Evolutionary conservation across 768 basidiomycete species (phyloP).

Genomic region (Agaricus blazei): DNA sequence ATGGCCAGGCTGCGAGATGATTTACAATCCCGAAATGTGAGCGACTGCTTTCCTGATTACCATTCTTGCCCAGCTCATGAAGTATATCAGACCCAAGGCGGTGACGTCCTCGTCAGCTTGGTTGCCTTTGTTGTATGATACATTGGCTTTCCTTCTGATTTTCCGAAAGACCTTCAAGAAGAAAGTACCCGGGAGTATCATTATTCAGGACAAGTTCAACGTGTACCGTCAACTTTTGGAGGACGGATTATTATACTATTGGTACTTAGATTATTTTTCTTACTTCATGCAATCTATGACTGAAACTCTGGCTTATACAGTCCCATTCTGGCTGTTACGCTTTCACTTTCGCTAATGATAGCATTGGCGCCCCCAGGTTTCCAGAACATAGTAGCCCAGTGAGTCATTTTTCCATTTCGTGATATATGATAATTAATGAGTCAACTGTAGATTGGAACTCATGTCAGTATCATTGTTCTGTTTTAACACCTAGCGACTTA

Average conservation of each 20-base stretch:
- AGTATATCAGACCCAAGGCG: constrained; percentile 21
- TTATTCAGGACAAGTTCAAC: constrained; percentile 23
- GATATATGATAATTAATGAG: not conserved
- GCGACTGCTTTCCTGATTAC: not conserved
- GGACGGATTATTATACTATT: constrained; percentile 44
- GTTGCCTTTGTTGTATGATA: constrained; percentile 47
- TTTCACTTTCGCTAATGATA: constrained; percentile 43
- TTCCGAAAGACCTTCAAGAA: constrained; percentile 18
- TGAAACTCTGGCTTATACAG: constrained; percentile 17
- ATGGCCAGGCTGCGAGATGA: constrained; percentile 33
- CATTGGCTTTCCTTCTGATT: constrained; percentile 33
- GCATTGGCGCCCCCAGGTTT: constrained; percentile 35
- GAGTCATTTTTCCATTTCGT: constrained; percentile 14
- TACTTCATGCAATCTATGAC: not conserved
- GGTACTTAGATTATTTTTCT: constrained; percentile 18
- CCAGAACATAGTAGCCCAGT: constrained; percentile 45
- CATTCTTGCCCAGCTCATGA: not conserved
- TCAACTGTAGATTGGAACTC: not conserved
- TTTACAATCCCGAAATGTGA: constrained; percentile 23
- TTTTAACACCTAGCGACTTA: too few relatives aligned
- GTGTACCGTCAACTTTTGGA: constrained; percentile 36
- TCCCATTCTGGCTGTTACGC: constrained; percentile 41
- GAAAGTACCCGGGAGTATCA: constrained; percentile 28
- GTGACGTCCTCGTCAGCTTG: constrained; percentile 44
- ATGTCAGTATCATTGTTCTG: not conserved